phyloP scores from a whole-genome alignment of 2,329 filamentous ascomycete genomes.

The Fusarium albidum region DNA sequence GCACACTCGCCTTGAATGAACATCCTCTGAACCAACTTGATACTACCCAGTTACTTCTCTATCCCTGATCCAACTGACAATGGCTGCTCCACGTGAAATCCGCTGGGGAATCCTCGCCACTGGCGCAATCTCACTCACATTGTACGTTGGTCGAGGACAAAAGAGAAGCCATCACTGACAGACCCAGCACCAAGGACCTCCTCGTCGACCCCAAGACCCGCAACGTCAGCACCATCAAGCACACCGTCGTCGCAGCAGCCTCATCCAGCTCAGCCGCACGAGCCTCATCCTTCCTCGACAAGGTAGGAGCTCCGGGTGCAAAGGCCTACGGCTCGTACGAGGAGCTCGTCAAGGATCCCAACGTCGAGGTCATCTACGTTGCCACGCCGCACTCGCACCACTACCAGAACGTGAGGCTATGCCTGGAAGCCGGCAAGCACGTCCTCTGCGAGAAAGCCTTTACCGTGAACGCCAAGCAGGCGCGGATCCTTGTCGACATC shows the following conservation, averaged over 20 bases:
- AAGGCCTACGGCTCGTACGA: slow-evolving; percentile 81
- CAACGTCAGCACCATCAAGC: slow-evolving; percentile 73
- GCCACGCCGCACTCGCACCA: slow-evolving; percentile 91
- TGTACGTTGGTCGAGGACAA: background rate
- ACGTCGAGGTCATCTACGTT: slow-evolving; percentile 86
- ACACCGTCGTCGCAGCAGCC: slow-evolving; percentile 80
- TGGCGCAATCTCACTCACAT: slow-evolving; percentile 14
- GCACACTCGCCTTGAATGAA: no score
- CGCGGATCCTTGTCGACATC: slow-evolving; percentile 72
- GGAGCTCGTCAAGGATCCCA: slow-evolving; percentile 77
- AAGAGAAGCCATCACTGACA: background rate
- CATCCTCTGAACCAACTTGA: no score
- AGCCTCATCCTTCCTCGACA: slow-evolving; percentile 75
- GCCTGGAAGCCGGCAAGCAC: slow-evolving; percentile 81
- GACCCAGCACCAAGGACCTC: slow-evolving; percentile 65
- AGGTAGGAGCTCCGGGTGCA: slow-evolving; percentile 71
- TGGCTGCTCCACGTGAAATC: background rate
- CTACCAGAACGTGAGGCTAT: slow-evolving; percentile 86
- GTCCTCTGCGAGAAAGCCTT: slow-evolving; percentile 91
- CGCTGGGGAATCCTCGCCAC: slow-evolving; percentile 23
- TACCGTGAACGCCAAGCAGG: slow-evolving; percentile 81
- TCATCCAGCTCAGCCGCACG: slow-evolving; percentile 75
- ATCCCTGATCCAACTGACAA: no score
- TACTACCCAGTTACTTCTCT: no score
- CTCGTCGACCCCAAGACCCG: slow-evolving; percentile 75